Evolutionary conservation across 2,329 filamentous ascomycete genomes (phyloP).

Genomic region (Pyrenophora graminea): DNA sequence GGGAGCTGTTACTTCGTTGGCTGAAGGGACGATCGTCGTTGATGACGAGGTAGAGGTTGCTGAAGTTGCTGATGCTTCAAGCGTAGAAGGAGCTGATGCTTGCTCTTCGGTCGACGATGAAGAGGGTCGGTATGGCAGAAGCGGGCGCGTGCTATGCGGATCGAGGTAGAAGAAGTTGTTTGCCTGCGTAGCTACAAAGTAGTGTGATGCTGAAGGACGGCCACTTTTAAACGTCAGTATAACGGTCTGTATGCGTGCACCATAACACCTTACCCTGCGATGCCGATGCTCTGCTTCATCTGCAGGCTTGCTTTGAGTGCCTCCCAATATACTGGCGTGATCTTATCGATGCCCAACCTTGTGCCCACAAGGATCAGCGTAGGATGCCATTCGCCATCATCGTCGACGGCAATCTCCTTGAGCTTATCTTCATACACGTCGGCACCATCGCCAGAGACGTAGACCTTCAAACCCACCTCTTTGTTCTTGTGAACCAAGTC

Average conservation of each 20-base stretch:
- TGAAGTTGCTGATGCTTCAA: constrained; percentile 19
- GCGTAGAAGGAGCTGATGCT: background rate
- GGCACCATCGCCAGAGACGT: constrained; percentile 84
- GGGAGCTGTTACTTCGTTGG: background rate
- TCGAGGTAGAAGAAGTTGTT: constrained; percentile 91
- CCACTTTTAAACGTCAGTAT: constrained; percentile 61
- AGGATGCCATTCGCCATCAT: constrained; percentile 71
- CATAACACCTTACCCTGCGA: constrained; percentile 72
- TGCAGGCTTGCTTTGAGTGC: constrained; percentile 84
- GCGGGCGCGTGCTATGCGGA: constrained; percentile 81
- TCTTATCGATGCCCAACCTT: constrained; percentile 87
- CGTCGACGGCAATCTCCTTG: constrained; percentile 72
- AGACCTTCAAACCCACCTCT: constrained; percentile 72
- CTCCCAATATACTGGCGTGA: constrained; percentile 94
- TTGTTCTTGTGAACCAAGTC: constrained; percentile 71
- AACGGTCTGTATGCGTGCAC: background rate
- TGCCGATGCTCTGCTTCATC: constrained; percentile 90
- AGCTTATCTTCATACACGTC: constrained; percentile 94
- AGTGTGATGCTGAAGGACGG: constrained; percentile 85
- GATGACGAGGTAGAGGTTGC: constrained; percentile 21
- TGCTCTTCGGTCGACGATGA: constrained; percentile 1
- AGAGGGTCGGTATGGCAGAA: constrained; percentile 63
- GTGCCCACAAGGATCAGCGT: constrained; percentile 89
- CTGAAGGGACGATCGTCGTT: constrained; percentile 28
- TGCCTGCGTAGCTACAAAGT: constrained; percentile 74